Evolutionary conservation across 179 eudicot genomes (phyloP).

Genomic region (Vitellaria paradoxa): DNA sequence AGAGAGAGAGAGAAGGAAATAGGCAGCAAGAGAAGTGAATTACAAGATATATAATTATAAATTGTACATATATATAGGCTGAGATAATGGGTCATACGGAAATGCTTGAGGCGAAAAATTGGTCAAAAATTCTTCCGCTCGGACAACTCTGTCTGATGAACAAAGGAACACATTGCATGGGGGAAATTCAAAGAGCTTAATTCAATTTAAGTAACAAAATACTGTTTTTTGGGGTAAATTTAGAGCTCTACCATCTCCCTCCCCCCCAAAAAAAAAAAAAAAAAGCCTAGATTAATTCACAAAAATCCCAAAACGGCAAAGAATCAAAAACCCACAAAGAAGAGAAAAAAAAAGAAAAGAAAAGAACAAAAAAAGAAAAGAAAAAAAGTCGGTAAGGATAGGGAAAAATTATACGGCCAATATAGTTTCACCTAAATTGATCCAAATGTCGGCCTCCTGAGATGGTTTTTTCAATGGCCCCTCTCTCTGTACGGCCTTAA

Average conservation of each 20-base stretch:
- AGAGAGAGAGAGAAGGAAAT: neutral
- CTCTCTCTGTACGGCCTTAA: neutral
- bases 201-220: neutral
- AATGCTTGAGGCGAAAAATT: neutral
- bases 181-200: neutral
- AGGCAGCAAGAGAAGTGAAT: neutral
- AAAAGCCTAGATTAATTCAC: neutral
- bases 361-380: conserved; percentile 4
- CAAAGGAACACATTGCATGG: neutral
- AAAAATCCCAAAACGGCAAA: conserved; percentile 2
- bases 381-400: neutral
- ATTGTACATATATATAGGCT: neutral
- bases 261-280: neutral
- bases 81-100: neutral
- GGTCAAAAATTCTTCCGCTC: neutral
- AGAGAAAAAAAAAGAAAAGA: neutral
- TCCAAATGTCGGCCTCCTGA: conserved; percentile 11
- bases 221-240: neutral
- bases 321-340: conserved; percentile 14
- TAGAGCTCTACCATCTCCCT: neutral
- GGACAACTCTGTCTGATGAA: neutral
- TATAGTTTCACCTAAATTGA: conserved; percentile 18
- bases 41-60: neutral
- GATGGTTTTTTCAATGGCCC: conserved; percentile 8
- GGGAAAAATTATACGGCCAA: neutral